phyloP scores from a whole-genome alignment of 2,329 filamentous ascomycete genomes.

The Berkeleyomyces rouxiae region DNA sequence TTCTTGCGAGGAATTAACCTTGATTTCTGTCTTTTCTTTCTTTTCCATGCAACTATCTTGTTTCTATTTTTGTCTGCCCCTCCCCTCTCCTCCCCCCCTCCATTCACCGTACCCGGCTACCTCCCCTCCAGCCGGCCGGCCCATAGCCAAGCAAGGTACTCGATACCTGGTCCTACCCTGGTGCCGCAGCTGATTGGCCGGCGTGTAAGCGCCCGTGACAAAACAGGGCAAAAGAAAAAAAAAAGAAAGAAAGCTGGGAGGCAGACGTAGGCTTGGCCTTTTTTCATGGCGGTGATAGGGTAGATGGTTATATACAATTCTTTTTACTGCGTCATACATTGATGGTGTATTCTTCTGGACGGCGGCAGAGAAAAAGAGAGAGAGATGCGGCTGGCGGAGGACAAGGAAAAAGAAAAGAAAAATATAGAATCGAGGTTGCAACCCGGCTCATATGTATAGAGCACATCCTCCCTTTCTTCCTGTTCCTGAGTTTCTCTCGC shows the following conservation, averaged over 20 bases:
- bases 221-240: not conserved
- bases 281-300: not conserved
- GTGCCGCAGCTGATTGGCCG: conserved; percentile 6
- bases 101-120: not conserved
- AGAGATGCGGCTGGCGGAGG: too few species aligned
- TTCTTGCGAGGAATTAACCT: too few species aligned
- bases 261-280: not conserved
- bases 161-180: not conserved
- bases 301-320: not conserved
- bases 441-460: not conserved
- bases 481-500: not conserved
- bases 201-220: conserved; percentile 11
- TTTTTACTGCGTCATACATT: not conserved
- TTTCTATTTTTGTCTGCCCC: too few species aligned
- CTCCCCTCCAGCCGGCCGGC: not conserved
- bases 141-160: not conserved
- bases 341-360: too few species aligned
- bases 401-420: not conserved
- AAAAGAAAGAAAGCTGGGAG: not conserved
- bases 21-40: too few species aligned
- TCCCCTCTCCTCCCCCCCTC: too few species aligned
- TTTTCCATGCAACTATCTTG: too few species aligned
- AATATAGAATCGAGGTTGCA: not conserved
- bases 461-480: not conserved
- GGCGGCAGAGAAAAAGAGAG: too few species aligned